Conservation (phyloP, 495 filamentous ascomycete species). For the Penicillium maclennaniae region DNA sequence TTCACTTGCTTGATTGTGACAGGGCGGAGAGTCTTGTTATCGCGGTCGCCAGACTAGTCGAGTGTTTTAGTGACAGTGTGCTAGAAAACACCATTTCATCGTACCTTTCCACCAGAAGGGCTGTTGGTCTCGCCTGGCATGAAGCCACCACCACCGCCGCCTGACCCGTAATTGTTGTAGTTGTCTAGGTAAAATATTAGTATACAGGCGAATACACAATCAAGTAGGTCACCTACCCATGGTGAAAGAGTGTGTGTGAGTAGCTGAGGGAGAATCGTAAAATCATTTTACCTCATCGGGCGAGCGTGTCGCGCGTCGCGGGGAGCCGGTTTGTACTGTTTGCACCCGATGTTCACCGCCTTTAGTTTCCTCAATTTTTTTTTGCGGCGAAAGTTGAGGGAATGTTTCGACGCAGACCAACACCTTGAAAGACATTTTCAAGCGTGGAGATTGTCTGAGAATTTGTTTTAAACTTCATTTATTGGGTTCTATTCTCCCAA, state of each 20-base stretch:
- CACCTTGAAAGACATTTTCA: slow-evolving; percentile 9
- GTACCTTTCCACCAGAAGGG: slow-evolving; percentile 44
- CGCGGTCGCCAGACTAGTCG: slow-evolving; percentile 27
- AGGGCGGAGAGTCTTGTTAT: slow-evolving; percentile 76
- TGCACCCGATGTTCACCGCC: slow-evolving; percentile 38
- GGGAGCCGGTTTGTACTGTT: slow-evolving; percentile 35
- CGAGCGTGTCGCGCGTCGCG: slow-evolving; percentile 45
- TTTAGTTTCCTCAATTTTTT: slow-evolving; percentile 27
- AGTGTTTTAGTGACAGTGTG: background rate
- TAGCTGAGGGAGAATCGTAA: slow-evolving; percentile 1
- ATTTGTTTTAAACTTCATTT: background rate
- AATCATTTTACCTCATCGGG: slow-evolving; percentile 43
- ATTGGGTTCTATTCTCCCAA: background rate
- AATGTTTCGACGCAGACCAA: slow-evolving; percentile 5
- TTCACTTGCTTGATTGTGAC: slow-evolving; percentile 92
- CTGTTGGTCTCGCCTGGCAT: slow-evolving; percentile 51
- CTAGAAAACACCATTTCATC: background rate
- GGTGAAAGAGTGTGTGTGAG: slow-evolving; percentile 12
- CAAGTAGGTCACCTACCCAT: slow-evolving; percentile 30
- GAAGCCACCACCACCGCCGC: slow-evolving; percentile 68
- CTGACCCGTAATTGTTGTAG: slow-evolving; percentile 57
- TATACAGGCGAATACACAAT: background rate
- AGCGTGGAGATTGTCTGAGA: slow-evolving; percentile 3
- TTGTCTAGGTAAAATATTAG: slow-evolving; percentile 25
- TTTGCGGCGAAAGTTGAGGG: slow-evolving; percentile 24